Conservation (phyloP, 1,284 basidiomycete genomes). For the Moesziomyces sp. region DNA sequence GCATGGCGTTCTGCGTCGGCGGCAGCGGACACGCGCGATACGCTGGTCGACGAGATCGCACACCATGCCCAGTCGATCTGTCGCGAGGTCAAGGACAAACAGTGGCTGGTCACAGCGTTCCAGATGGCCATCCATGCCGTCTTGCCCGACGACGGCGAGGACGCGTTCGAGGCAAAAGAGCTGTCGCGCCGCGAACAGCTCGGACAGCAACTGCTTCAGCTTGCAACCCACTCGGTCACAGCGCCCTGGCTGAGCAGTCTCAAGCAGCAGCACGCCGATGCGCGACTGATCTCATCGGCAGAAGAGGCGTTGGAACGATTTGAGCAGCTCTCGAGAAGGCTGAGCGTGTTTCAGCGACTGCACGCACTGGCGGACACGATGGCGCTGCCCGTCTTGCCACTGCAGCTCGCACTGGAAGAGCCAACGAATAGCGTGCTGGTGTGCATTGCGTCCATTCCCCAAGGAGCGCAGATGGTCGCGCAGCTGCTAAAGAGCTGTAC, state of each 20-base stretch:
- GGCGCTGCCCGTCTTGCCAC: conserved; percentile 14
- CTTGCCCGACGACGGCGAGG: conserved; percentile 1
- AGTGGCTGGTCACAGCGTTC: conserved; percentile 35
- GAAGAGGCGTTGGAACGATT: neutral
- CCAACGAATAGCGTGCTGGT: conserved; percentile 11
- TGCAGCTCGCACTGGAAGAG: conserved; percentile 19
- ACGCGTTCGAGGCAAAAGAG: neutral
- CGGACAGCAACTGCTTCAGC: conserved; percentile 32
- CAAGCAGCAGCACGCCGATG: neutral
- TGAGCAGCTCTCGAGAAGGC: conserved; percentile 6
- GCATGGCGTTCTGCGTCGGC: conserved; percentile 12
- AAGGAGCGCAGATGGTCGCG: conserved; percentile 10
- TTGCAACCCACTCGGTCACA: conserved; percentile 25
- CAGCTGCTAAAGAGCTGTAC: conserved; percentile 7
- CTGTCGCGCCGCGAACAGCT: conserved; percentile 14
- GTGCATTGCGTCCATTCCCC: conserved; percentile 22
- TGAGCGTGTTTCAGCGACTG: conserved; percentile 11
- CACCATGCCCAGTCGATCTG: conserved; percentile 33
- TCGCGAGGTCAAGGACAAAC: conserved; percentile 13
- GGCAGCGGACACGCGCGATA: conserved; percentile 6
- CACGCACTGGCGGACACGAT: conserved; percentile 4
- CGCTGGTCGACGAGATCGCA: conserved; percentile 34
- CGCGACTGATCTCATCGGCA: neutral
- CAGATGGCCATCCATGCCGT: conserved; percentile 31
- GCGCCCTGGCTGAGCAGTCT: conserved; percentile 10